phyloP scores from a whole-genome alignment of 1,284 basidiomycete species.

The Ustilago vetiveriae region DNA sequence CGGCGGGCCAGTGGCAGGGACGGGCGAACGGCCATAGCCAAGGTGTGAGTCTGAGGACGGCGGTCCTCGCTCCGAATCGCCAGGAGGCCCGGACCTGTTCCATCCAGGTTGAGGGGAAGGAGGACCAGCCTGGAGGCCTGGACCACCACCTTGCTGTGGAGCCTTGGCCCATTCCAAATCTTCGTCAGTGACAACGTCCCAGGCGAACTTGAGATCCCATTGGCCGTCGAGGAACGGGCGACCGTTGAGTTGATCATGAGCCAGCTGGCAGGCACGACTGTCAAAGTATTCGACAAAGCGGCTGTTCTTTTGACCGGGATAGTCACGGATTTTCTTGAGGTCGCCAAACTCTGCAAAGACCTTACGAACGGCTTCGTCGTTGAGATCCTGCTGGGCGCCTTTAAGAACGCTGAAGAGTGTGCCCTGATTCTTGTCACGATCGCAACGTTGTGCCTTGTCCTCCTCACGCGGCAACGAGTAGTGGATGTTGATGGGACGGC shows the following conservation, averaged over 20 bases:
- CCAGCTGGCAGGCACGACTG: conserved; percentile 74
- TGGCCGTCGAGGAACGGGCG: conserved; percentile 83
- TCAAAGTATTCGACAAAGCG: conserved; percentile 48
- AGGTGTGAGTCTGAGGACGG: conserved; percentile 14
- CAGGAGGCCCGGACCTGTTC: conserved; percentile 13
- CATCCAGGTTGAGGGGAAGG: conserved; percentile 23
- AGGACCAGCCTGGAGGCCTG: conserved; percentile 63
- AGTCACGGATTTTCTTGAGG: conserved; percentile 77
- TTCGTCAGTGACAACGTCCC: conserved; percentile 72
- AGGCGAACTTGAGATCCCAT: conserved; percentile 87
- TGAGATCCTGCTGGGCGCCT: conserved; percentile 76
- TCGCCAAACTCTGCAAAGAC: conserved; percentile 89
- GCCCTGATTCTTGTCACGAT: conserved; percentile 90
- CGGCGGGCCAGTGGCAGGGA: conserved; percentile 31
- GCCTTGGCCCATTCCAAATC: conserved; percentile 46
- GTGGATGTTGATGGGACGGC: conserved; percentile 89
- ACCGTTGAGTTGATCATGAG: conserved; percentile 81
- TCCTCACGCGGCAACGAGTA: conserved; percentile 88
- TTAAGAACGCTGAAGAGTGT: conserved; percentile 81
- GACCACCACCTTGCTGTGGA: conserved; percentile 12
- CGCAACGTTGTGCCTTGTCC: conserved; percentile 78
- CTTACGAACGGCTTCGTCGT: conserved; percentile 82
- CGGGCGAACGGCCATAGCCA: conserved; percentile 33
- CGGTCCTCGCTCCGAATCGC: conserved; percentile 15
- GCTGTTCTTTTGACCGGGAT: conserved; percentile 49